Evolutionary conservation across 106 monocot genomes (phyloP), one percentile per base, ranked within the genome.

Genomic region (Chionographis japonica): DNA sequence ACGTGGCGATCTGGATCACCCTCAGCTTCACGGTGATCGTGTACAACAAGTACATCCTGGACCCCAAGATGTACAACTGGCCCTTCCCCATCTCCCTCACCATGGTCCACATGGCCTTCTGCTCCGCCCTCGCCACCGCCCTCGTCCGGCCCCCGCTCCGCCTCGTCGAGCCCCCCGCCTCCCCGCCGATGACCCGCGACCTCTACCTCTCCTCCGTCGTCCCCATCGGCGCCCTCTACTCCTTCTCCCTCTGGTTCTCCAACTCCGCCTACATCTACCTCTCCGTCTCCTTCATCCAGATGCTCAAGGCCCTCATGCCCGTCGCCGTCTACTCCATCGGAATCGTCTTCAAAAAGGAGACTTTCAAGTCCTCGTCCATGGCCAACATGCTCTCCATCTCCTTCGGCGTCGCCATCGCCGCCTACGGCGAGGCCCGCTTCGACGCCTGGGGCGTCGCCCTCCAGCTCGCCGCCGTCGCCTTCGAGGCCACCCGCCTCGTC

Each of bases 261-360:
- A 85, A 85, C 61, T 85, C 85, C 52, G 81, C 85, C 60, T 85
- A 85, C 77, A 85, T 85, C 73, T 85, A 85, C 73, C 73, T 85
- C 50, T 85, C 85, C 10, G 85, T 85, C 51, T 85, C 85, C 66
- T 85, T 85, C 77, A 85, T 85, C 65, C 85, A 85, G 74, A 81
- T 85, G 85, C 75, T 85, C 61, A 85, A 85, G 62, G 85, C 81
- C 50, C 81, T 85, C 56, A 85, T 85, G 85, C 85, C 81, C 61
- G 85, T 85, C 54, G 81, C 81, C 41, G 81, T 85, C 61, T 85
- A 85, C 67, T 81, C 85, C 62, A 78, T 81, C 67, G 77, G 77
- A 4, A 16, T 85, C 65, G 17, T 74, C 39, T 49, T 85, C 60
- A 80, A 77, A 61, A 85, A 81, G 61, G 80, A 85, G 10, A 49